Evolutionary conservation across 805 yeast species (phyloP), one percentile per base, ranked within the genome.

Genomic region (Jamesozyma piceae): DNA sequence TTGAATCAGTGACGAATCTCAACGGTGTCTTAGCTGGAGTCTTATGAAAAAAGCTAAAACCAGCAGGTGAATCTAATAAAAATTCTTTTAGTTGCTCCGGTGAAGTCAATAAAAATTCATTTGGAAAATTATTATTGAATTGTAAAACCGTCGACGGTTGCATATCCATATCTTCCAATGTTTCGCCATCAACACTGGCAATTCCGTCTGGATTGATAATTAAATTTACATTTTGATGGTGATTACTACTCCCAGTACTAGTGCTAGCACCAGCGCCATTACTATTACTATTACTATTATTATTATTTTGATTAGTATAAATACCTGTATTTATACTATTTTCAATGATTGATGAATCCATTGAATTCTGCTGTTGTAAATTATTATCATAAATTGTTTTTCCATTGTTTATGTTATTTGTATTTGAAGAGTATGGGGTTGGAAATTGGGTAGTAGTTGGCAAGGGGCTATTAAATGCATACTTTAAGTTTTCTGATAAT

Each of bases 11-110:
- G 10, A 57, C 51, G 42, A 61, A 61, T 30, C 55, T 43, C n/a
- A 61, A 46, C 1, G 65, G 64, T 5, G 64, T 58, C 51, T 57
- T 61, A 22, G 64, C 64, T 3, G 65, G 64, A 1, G 65, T 58
- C 35, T 57, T 57, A 26, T 58, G 62, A 38, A 58, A 52, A 19
- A 61, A 45, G 43, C 57, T 60, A 18, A 58, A 49, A 2, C 60
- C 61, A 6, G 53, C 55, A 15, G 64, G 64, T 6, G 64, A 60
- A 18, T 60, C 64, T 10, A 58, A 51, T 33, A 62, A 42, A 37
- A 60, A 59, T 38, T 62, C 66, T 44, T 54, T 56, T 36, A 62
- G 52, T 41, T 60, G 63, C 38, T 59, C 66, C 8, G 66, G 66
- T 13, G 64, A 60, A 1, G 62, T 52, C 39, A 62, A 45, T 34